These are phyloP conservation scores for Tulasnella calospora DNA, from an alignment of 768 basidiomycete genomes.

Conservation along the genomic window DNA sequence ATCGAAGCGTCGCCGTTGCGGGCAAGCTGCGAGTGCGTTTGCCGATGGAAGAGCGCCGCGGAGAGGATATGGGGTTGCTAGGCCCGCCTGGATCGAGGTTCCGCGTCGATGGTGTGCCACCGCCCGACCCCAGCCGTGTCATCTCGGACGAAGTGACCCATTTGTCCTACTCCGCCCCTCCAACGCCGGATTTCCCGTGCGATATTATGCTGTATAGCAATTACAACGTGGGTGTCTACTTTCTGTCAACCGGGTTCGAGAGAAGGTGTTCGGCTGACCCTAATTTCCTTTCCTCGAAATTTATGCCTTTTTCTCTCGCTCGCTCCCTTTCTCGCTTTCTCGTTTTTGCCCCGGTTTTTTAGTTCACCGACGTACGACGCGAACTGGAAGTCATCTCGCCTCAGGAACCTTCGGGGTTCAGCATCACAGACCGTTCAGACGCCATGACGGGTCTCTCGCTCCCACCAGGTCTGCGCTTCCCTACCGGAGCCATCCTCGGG, in stretches of 20 bases:
- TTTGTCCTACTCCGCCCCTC: constrained; percentile 68
- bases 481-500: constrained; percentile 87
- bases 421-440: constrained; percentile 71
- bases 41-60: constrained; percentile 55
- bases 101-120: constrained; percentile 44
- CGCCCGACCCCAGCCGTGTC: constrained; percentile 21
- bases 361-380: constrained; percentile 93
- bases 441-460: constrained; percentile 71
- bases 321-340: neutral
- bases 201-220: constrained; percentile 93
- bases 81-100: constrained; percentile 59
- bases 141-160: constrained; percentile 45
- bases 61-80: constrained; percentile 34
- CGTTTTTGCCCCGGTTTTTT: constrained; percentile 3
- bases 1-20: constrained; percentile 86
- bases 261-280: neutral
- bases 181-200: constrained; percentile 69
- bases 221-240: constrained; percentile 66
- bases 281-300: neutral
- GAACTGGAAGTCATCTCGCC: constrained; percentile 91
- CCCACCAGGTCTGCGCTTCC: constrained; percentile 94
- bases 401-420: constrained; percentile 54
- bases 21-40: constrained; percentile 62
- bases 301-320: neutral
- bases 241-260: neutral